Conservation (phyloP, 495 filamentous ascomycete species). For the Penicillium manginii region DNA sequence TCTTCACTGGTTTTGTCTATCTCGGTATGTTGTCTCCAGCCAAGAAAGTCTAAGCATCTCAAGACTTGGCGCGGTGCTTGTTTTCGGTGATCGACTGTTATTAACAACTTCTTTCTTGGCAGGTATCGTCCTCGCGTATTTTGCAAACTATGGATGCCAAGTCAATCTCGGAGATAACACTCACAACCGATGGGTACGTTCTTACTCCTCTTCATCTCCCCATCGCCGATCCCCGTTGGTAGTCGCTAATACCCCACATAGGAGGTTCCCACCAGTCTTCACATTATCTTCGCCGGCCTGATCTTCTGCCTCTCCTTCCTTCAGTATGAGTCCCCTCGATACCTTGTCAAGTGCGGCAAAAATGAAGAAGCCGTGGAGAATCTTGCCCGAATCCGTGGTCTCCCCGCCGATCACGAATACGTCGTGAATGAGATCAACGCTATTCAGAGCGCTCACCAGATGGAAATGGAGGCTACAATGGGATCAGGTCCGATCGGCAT, state of each 20-base stretch:
- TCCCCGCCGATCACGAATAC: slow-evolving; percentile 48
- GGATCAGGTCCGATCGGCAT: slow-evolving; percentile 57
- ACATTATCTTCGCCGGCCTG: slow-evolving; percentile 73
- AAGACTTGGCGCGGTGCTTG: slow-evolving; percentile 5
- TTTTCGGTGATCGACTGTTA: background rate
- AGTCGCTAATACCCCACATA: slow-evolving; percentile 30
- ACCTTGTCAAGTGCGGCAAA: slow-evolving; percentile 58
- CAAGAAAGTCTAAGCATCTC: background rate
- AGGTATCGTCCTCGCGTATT: slow-evolving; percentile 54
- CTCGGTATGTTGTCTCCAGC: slow-evolving; percentile 26
- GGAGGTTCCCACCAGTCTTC: slow-evolving; percentile 67
- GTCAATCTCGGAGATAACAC: slow-evolving; percentile 60
- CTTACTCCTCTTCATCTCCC: slow-evolving; percentile 15
- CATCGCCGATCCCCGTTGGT: background rate
- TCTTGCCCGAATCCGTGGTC: slow-evolving; percentile 42
- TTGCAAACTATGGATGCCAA: slow-evolving; percentile 58
- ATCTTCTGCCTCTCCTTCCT: slow-evolving; percentile 68
- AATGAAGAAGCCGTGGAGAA: slow-evolving; percentile 55
- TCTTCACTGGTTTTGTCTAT: slow-evolving; percentile 63
- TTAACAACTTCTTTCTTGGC: background rate
- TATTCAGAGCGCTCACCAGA: slow-evolving; percentile 67
- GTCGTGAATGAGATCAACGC: slow-evolving; percentile 63
- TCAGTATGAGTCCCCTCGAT: slow-evolving; percentile 68
- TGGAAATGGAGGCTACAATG: slow-evolving; percentile 66
- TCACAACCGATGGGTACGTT: slow-evolving; percentile 59